Conservation (phyloP, 1,284 basidiomycete species). For the Cutaneotrichosporon sp. region DNA sequence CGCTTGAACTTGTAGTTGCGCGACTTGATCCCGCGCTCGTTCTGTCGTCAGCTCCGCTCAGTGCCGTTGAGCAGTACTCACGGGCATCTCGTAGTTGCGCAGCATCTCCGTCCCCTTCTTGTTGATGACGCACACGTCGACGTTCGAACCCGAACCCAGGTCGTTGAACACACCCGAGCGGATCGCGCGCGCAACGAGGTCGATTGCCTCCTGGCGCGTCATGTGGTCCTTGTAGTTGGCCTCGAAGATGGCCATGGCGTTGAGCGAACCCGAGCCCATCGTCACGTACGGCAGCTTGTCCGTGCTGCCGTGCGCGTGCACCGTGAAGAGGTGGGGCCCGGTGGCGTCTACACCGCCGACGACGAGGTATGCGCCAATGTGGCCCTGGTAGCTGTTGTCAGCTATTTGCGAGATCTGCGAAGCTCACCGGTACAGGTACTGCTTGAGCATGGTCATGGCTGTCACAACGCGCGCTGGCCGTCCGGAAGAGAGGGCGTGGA, state of each 20-base stretch:
- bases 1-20: constrained; percentile 77
- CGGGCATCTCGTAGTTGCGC: constrained; percentile 85
- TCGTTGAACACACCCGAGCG: constrained; percentile 99
- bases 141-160: constrained; percentile 94
- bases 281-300: constrained; percentile 99
- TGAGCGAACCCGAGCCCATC: constrained; percentile 94
- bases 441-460: constrained; percentile 97
- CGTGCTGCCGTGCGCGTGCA: constrained; percentile 95
- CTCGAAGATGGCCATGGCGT: constrained; percentile 99
- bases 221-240: constrained; percentile 80
- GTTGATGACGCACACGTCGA: constrained; percentile 95
- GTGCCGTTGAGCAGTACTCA: no score
- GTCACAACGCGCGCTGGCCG: constrained; percentile 88
- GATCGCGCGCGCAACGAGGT: constrained; percentile 82
- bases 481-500: constrained; percentile 81
- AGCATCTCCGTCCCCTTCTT: constrained; percentile 80
- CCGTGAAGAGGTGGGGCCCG: constrained; percentile 93
- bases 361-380: constrained; percentile 93
- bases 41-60: constrained; percentile 56
- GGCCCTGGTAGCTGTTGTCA: constrained; percentile 76
- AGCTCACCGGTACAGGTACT: constrained; percentile 79
- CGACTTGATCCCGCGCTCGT: constrained; percentile 77
- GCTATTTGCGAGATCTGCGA: constrained; percentile 43
- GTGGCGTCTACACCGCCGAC: constrained; percentile 94
- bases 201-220: constrained; percentile 79